These are phyloP conservation scores for Coemansia sp. DNA, from an alignment of 192 early-diverging fungal species.

Conservation along the genomic window DNA sequence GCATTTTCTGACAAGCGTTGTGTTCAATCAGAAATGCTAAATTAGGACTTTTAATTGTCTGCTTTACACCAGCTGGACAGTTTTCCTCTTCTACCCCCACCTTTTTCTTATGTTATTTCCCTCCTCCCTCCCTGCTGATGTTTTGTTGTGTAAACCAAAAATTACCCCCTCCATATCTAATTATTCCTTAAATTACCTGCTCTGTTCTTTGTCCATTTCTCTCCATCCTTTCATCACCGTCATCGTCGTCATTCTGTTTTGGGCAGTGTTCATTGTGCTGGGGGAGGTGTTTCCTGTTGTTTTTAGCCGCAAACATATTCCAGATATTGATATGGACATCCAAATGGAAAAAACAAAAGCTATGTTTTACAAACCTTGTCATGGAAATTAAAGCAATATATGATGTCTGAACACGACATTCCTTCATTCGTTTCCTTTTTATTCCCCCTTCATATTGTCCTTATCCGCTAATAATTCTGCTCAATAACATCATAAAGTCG, in stretches of 20 bases:
- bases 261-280: neutral
- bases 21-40: neutral
- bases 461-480: neutral
- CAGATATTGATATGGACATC: neutral
- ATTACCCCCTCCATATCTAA: neutral
- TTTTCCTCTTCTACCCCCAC: neutral
- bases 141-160: conserved; percentile 2
- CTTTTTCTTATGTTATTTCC: neutral
- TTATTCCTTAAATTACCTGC: neutral
- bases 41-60: neutral
- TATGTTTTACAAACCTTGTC: neutral
- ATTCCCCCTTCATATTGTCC: neutral
- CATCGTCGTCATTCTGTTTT: neutral
- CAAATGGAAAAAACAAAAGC: too few relatives aligned
- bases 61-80: neutral
- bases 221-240: too few relatives aligned
- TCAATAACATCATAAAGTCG: neutral
- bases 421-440: neutral
- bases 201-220: neutral
- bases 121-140: neutral
- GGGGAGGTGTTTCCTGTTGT: neutral
- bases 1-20: neutral
- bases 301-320: conserved; percentile 1
- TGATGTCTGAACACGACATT: too few relatives aligned
- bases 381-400: neutral